Evolutionary conservation across 2,329 filamentous ascomycete genomes (phyloP).

Genomic region (Aspergillus sp.): DNA sequence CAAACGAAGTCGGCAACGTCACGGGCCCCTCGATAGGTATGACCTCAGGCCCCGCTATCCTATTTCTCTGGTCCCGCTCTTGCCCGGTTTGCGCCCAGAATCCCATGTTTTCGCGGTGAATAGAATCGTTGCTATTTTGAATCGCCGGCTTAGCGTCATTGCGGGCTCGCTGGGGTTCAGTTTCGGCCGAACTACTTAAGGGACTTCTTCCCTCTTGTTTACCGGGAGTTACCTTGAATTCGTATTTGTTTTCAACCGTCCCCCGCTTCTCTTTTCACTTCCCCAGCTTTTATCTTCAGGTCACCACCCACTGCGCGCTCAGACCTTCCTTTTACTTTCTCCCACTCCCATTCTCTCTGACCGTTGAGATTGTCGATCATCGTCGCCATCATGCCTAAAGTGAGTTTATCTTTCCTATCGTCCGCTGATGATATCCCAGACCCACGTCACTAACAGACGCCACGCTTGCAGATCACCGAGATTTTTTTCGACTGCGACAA

Average conservation of each 20-base stretch:
- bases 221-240: not conserved
- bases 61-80: slow-evolving; percentile 16
- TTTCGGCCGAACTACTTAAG: slow-evolving; percentile 4
- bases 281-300: no score
- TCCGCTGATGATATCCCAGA: slow-evolving; percentile 1
- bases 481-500: slow-evolving; percentile 78
- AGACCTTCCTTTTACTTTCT: not conserved
- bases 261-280: no score
- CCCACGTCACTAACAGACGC: slow-evolving; percentile 13
- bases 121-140: not conserved
- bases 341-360: slow-evolving; percentile 6
- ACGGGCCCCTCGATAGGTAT: slow-evolving; percentile 1
- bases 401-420: slow-evolving; percentile 16
- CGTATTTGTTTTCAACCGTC: not conserved
- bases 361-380: slow-evolving; percentile 3
- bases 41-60: slow-evolving; percentile 4
- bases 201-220: not conserved
- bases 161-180: not conserved
- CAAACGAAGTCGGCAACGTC: slow-evolving; percentile 12
- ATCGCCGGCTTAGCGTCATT: slow-evolving; percentile 4
- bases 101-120: not conserved
- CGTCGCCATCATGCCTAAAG: slow-evolving; percentile 34
- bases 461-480: slow-evolving; percentile 58
- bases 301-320: not conserved
- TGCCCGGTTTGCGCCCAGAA: not conserved